Conservation (phyloP, 768 basidiomycete genomes). For the Stropharia rugosoannulata region DNA sequence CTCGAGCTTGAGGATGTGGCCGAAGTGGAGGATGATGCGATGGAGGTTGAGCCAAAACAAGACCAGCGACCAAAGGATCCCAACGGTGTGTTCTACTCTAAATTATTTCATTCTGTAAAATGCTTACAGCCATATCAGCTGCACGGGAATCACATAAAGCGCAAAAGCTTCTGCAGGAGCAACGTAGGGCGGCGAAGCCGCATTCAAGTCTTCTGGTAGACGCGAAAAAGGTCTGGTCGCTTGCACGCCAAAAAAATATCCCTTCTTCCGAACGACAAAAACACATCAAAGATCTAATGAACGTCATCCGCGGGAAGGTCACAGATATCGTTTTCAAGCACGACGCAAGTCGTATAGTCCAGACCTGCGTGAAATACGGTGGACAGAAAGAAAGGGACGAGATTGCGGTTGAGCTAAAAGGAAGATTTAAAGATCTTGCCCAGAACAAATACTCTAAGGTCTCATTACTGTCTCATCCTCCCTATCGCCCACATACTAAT, state of each 20-base stretch:
- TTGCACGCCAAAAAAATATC: slow-evolving; percentile 72
- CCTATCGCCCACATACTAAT: neutral
- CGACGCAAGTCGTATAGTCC: slow-evolving; percentile 85
- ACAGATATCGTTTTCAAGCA: slow-evolving; percentile 89
- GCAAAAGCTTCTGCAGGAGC: slow-evolving; percentile 63
- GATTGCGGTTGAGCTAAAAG: slow-evolving; percentile 81
- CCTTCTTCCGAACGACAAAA: slow-evolving; percentile 69
- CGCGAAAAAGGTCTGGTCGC: slow-evolving; percentile 78
- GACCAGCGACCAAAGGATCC: slow-evolving; percentile 50
- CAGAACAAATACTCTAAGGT: slow-evolving; percentile 93
- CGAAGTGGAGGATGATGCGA: slow-evolving; percentile 33
- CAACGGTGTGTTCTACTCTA: slow-evolving; percentile 43
- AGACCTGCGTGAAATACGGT: slow-evolving; percentile 82
- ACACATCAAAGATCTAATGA: slow-evolving; percentile 73
- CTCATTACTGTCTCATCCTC: neutral
- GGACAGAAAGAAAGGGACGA: slow-evolving; percentile 73
- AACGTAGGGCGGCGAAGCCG: slow-evolving; percentile 76
- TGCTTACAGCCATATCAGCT: slow-evolving; percentile 33
- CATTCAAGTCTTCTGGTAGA: slow-evolving; percentile 66
- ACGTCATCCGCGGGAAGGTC: slow-evolving; percentile 74
- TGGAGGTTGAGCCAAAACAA: slow-evolving; percentile 23
- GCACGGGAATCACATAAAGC: slow-evolving; percentile 69
- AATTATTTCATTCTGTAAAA: neutral
- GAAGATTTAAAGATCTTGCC: slow-evolving; percentile 72
- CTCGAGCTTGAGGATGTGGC: slow-evolving; percentile 33